Conservation (phyloP, 2,329 filamentous ascomycete genomes). For the Sarocladiaceae sp. region DNA sequence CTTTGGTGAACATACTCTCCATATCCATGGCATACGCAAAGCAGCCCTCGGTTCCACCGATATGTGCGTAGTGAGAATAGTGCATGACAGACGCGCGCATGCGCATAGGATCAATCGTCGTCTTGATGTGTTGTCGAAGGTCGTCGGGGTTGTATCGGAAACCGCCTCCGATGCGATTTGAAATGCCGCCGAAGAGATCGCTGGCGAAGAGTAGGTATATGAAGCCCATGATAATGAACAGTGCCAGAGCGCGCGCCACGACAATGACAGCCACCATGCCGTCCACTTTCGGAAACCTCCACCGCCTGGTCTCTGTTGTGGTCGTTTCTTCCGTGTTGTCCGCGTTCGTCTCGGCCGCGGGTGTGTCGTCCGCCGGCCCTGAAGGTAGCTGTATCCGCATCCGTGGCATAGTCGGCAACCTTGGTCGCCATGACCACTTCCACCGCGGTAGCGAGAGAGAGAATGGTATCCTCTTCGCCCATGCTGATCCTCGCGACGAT, state of each 20-base stretch:
- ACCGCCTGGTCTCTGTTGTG: conserved; percentile 19
- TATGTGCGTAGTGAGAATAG: conserved; percentile 79
- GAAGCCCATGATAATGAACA: conserved; percentile 70
- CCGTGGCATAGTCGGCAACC: conserved; percentile 40
- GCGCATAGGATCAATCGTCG: conserved; percentile 62
- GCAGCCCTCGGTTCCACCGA: conserved; percentile 93
- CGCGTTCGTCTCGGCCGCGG: conserved; percentile 18
- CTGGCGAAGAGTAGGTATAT: conserved; percentile 84
- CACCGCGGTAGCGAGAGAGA: conserved; percentile 48
- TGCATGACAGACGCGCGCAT: conserved; percentile 72
- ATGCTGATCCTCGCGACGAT: conserved; percentile 36
- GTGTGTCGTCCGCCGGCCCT: conserved; percentile 6
- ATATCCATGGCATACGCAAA: conserved; percentile 82
- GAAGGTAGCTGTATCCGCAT: conserved; percentile 43
- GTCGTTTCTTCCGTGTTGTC: conserved; percentile 21
- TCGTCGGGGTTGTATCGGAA: conserved; percentile 77
- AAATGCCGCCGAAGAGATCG: conserved; percentile 70
- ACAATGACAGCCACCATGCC: conserved; percentile 52
- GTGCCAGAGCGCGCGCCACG: conserved; percentile 67
- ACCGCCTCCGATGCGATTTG: conserved; percentile 58
- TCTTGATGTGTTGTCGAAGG: conserved; percentile 71
- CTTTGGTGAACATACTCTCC: conserved; percentile 67
- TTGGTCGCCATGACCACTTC: conserved; percentile 52
- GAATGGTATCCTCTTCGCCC: conserved; percentile 53
- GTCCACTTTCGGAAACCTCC: conserved; percentile 33